Conservation (phyloP, 2,329 filamentous ascomycete genomes). For the Scedosporium boydii region DNA sequence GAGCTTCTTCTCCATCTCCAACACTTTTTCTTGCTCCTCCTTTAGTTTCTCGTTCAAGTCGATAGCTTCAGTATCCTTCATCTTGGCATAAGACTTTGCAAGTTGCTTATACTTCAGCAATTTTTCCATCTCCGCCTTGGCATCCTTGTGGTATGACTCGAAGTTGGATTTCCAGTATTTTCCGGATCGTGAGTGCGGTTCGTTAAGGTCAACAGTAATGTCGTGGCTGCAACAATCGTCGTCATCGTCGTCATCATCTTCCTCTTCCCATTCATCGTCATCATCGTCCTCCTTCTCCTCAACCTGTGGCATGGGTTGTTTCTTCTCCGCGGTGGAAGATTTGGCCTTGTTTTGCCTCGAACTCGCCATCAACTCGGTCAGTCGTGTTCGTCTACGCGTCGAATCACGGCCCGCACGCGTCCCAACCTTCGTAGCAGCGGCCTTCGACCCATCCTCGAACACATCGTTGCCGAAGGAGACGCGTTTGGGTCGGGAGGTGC, state of each 20-base stretch:
- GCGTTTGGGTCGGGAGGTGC: constrained; percentile 49
- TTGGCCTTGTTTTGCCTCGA: constrained; percentile 21
- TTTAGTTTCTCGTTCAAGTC: constrained; percentile 56
- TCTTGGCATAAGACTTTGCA: constrained; percentile 68
- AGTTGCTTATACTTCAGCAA: constrained; percentile 71
- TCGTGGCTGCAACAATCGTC: constrained; percentile 44
- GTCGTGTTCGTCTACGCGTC: constrained; percentile 24
- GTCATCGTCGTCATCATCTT: constrained; percentile 29
- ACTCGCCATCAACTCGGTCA: constrained; percentile 37
- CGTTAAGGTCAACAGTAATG: constrained; percentile 60
- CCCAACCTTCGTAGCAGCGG: constrained; percentile 7
- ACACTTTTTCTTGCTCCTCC: constrained; percentile 57
- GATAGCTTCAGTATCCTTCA: constrained; percentile 64
- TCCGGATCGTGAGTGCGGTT: constrained; percentile 65
- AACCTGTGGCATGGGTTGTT: constrained; percentile 8
- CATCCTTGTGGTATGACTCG: constrained; percentile 62
- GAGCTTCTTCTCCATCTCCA: constrained; percentile 53
- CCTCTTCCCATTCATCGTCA: constrained; percentile 45
- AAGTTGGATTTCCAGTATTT: constrained; percentile 76
- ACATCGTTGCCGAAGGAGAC: constrained; percentile 56
- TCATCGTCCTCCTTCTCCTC: constrained; percentile 13
- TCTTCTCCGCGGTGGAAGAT: constrained; percentile 6
- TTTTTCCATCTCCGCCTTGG: constrained; percentile 65
- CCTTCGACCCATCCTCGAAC: constrained; percentile 26
- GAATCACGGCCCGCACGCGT: constrained; percentile 12